A percentile compares a stretch with the other conserved stretches of the same genome.
Evolutionary conservation across 2,329 filamentous ascomycete genomes (phyloP).

Genomic region (Botrytis elliptica): DNA sequence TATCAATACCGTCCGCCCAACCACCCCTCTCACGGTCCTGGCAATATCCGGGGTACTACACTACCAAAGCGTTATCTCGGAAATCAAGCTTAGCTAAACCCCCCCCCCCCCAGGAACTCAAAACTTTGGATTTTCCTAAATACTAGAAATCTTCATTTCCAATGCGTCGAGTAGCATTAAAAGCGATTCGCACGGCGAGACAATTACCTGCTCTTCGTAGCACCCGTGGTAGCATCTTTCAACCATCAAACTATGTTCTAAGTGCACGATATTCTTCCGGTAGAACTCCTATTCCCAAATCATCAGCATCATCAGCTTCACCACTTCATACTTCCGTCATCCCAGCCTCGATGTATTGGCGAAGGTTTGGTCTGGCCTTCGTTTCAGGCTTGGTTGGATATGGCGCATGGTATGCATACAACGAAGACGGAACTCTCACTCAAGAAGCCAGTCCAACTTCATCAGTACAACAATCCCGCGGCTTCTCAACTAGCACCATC

Average conservation of each 20-base stretch:
- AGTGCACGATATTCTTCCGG: slow-evolving; percentile 47
- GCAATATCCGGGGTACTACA: slow-evolving; percentile 14
- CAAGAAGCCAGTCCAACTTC: slow-evolving; percentile 19
- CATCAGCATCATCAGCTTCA: slow-evolving; percentile 30
- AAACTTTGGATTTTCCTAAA: not conserved
- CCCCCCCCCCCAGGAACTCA: slow-evolving; percentile 15
- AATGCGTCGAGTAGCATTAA: slow-evolving; percentile 74
- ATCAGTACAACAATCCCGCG: slow-evolving; percentile 35
- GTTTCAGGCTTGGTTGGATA: slow-evolving; percentile 68
- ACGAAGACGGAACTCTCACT: slow-evolving; percentile 38
- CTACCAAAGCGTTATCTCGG: slow-evolving; percentile 17
- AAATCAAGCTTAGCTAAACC: slow-evolving; percentile 20
- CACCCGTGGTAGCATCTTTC: slow-evolving; percentile 46
- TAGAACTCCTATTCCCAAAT: slow-evolving; percentile 19
- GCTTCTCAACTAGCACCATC: slow-evolving; percentile 30
- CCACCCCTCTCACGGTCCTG: slow-evolving; percentile 6
- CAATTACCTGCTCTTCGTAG: slow-evolving; percentile 60
- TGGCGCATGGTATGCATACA: slow-evolving; percentile 74
- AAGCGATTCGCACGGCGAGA: slow-evolving; percentile 66
- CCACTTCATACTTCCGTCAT: slow-evolving; percentile 27
- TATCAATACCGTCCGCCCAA: too few species aligned
- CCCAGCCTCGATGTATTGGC: slow-evolving; percentile 67
- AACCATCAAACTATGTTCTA: slow-evolving; percentile 45
- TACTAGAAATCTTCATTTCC: slow-evolving; percentile 34
- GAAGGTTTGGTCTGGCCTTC: slow-evolving; percentile 64